phyloP scores from a whole-genome alignment of 805 yeast species.

The Candida qinlingensis region DNA sequence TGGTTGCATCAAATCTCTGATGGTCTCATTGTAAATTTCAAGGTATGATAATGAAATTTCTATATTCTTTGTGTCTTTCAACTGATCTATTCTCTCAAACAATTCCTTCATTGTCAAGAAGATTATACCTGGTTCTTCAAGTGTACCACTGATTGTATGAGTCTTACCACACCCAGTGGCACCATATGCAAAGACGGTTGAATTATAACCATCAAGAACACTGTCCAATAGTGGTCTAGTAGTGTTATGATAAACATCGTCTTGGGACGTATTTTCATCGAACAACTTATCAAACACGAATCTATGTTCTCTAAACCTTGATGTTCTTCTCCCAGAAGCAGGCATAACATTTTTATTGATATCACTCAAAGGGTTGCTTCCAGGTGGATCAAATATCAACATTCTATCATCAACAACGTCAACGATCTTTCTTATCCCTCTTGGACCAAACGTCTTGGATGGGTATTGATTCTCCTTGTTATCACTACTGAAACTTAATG shows the following conservation, averaged over 20 bases:
- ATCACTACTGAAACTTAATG: slow-evolving; percentile 30
- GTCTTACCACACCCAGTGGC: slow-evolving; percentile 99
- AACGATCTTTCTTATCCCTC: slow-evolving; percentile 62
- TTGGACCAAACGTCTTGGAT: slow-evolving; percentile 28
- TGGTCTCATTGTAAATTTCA: slow-evolving; percentile 89
- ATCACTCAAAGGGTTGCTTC: slow-evolving; percentile 48
- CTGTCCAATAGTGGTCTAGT: slow-evolving; percentile 69
- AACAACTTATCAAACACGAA: slow-evolving; percentile 81
- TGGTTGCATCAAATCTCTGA: slow-evolving; percentile 71
- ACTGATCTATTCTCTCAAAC: slow-evolving; percentile 52
- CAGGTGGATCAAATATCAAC: slow-evolving; percentile 85
- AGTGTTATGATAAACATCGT: slow-evolving; percentile 60
- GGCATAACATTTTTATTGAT: slow-evolving; percentile 32
- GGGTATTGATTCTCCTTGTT: slow-evolving; percentile 18
- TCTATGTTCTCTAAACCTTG: slow-evolving; percentile 63
- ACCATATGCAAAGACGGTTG: slow-evolving; percentile 93
- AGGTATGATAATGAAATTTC: slow-evolving; percentile 68
- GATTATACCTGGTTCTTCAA: slow-evolving; percentile 71
- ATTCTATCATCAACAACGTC: slow-evolving; percentile 80
- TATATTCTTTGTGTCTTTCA: slow-evolving; percentile 47
- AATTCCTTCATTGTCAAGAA: slow-evolving; percentile 74
- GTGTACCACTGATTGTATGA: slow-evolving; percentile 77
- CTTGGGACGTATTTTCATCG: slow-evolving; percentile 59
- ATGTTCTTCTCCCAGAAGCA: slow-evolving; percentile 28
- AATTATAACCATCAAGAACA: slow-evolving; percentile 79